These are phyloP conservation scores for Paramecium octaurelia DNA, from an alignment of 73 alveolate species.

Conservation along the genomic window DNA sequence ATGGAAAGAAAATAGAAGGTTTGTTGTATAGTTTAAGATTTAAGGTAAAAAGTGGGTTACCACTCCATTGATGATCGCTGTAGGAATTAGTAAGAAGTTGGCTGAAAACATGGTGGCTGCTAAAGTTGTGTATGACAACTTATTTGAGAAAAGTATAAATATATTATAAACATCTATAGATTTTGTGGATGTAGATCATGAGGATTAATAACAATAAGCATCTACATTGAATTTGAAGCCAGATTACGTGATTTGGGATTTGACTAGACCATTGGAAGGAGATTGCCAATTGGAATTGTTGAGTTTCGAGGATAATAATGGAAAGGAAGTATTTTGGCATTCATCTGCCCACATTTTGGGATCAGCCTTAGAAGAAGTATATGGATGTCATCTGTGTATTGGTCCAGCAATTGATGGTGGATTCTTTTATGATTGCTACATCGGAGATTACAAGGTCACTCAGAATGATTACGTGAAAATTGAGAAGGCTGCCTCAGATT, in stretches of 20 bases:
- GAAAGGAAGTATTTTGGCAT: constrained; percentile 97
- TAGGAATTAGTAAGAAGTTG: constrained; percentile 75
- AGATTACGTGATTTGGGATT: constrained; percentile 77
- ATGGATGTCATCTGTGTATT: constrained; percentile 94
- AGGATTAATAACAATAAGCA: constrained; percentile 53
- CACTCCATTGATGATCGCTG: constrained; percentile 91
- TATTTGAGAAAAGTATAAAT: constrained; percentile 65
- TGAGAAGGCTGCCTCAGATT: constrained; percentile 85
- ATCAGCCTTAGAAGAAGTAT: constrained; percentile 85
- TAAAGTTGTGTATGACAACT: constrained; percentile 77
- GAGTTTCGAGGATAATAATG: constrained; percentile 96
- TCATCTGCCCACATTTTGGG: constrained; percentile 97
- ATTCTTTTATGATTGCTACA: constrained; percentile 98
- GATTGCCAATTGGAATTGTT: constrained; percentile 95
- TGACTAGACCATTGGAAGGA: constrained; percentile 98
- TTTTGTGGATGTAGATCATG: constrained; percentile 85
- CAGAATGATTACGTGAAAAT: constrained; percentile 87
- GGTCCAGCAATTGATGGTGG: constrained; percentile 99
- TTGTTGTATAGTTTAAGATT: not conserved
- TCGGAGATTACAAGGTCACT: constrained; percentile 89
- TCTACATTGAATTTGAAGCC: constrained; percentile 63
- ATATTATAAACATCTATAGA: constrained; percentile 39
- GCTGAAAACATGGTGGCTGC: constrained; percentile 93
- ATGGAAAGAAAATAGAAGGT: constrained; percentile 74
- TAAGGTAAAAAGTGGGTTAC: constrained; percentile 91